Base-by-base conservation (phyloP, 805 yeast species). In the Candida andamanensis region DNA sequence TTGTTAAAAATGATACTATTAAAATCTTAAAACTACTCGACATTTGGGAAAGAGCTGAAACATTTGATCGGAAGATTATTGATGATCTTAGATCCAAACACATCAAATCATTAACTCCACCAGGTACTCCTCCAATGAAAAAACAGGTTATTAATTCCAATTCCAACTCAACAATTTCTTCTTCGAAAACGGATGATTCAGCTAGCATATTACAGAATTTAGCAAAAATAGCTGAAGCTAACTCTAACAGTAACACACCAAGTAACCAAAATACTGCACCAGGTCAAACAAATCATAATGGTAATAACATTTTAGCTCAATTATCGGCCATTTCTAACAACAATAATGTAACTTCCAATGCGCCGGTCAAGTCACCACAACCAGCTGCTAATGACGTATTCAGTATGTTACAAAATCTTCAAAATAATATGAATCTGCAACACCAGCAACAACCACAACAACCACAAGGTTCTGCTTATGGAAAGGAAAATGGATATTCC, bases 31-130 rank as follows among this genome's bases (percentile, higher is more conserved):
- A 87, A 59, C 69, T 92, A 45, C 73, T 92, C 44, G 95, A 85
- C 42, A 89, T 92, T 48, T 92, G 98, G 98, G 85, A 78, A 45
- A 78, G 85, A 42, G 81, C 87, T 22, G 77, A 76, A 26, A 82
- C 95, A 11, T 90, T 92, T 60, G 67, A 68, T 34, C 72, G 74
- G 26, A 66, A 68, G 24, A 60, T 69, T 19, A 63, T 92, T 34
- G 57, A 68, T 27, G 52, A 69, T 13, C 70, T 85, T 37, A 74
- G 79, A 51, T 56, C 66, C 9, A 78, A 73, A 49, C 74, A 74
- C 54, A 82, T 80, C 48, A 61, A 58, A 30, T 63, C 86, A 11
- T 71, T 78, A 7, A 80, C 94, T 4, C 90, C 92, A 23, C 81
- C 81, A 2, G 81, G 76, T 17, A 46, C 69, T 10, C 72, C 83